Percentiles rank a stretch among this genome's conserved stretches.
phyloP scores from a whole-genome alignment of 2,329 filamentous ascomycete genomes.

The Gaeumannomyces tritici region DNA sequence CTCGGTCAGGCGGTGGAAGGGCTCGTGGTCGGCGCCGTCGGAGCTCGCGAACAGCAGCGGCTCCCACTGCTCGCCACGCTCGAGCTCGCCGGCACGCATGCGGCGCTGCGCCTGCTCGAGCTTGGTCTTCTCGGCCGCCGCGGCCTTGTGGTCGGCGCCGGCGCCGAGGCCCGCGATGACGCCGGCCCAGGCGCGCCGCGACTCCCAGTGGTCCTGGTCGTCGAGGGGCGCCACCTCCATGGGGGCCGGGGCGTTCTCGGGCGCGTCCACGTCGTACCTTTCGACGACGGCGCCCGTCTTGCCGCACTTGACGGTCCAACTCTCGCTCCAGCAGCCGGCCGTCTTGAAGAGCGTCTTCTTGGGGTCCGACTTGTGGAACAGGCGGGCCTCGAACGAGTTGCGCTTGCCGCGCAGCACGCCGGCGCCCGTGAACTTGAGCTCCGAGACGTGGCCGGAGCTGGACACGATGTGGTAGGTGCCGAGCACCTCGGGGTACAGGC shows the following conservation, averaged over 20 bases:
- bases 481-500: conserved; percentile 37
- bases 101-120: conserved; percentile 77
- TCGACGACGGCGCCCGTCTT: conserved; percentile 22
- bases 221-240: conserved; percentile 41
- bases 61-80: conserved; percentile 30
- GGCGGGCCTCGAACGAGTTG: conserved; percentile 34
- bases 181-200: conserved; percentile 65
- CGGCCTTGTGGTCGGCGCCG: conserved; percentile 61
- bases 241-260: conserved; percentile 19
- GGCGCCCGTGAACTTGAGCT: conserved; percentile 35
- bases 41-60: conserved; percentile 25
- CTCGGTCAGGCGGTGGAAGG: conserved; percentile 21
- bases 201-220: conserved; percentile 64
- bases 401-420: conserved; percentile 31
- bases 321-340: conserved; percentile 31
- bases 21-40: conserved; percentile 15
- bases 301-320: conserved; percentile 23
- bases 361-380: conserved; percentile 24
- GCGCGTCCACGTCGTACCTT: conserved; percentile 24
- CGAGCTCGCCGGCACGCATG: conserved; percentile 59
- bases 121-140: conserved; percentile 61
- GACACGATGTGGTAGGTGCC: conserved; percentile 34
- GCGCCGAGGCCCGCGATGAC: conserved; percentile 64
- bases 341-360: conserved; percentile 27
- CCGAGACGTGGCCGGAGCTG: conserved; percentile 33